These are phyloP conservation scores for Erodium moschatum DNA, from an alignment of 441 rosid species.

Conservation along the genomic window DNA sequence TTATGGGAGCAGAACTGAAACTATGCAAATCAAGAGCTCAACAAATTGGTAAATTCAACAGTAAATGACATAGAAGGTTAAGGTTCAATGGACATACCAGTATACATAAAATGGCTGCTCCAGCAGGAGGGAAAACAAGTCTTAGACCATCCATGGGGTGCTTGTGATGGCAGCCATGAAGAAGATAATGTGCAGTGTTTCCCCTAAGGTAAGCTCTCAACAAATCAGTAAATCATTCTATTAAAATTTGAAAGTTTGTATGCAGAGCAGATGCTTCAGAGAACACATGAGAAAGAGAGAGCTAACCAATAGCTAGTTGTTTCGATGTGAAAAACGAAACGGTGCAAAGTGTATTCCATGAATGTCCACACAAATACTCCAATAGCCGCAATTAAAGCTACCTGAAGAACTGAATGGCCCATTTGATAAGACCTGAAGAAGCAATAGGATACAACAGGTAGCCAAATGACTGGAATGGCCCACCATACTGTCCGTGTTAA, in stretches of 20 bases:
- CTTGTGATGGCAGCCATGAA: slow-evolving; percentile 44
- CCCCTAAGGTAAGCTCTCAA: slow-evolving; percentile 24
- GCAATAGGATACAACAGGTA: slow-evolving; percentile 33
- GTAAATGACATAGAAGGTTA: not conserved
- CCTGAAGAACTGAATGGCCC: slow-evolving; percentile 28
- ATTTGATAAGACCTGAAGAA: slow-evolving; percentile 23
- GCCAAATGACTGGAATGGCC: slow-evolving; percentile 38
- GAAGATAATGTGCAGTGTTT: slow-evolving; percentile 39
- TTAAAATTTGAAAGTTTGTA: not conserved
- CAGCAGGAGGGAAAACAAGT: slow-evolving; percentile 46
- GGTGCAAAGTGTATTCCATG: slow-evolving; percentile 31
- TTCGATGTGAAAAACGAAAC: slow-evolving; percentile 30
- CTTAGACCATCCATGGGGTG: slow-evolving; percentile 17
- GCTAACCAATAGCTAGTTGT: slow-evolving; percentile 31
- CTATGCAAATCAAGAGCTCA: not conserved
- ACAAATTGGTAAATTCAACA: not conserved
- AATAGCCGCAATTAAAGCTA: slow-evolving; percentile 19
- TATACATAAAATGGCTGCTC: slow-evolving; percentile 30
- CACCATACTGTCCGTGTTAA: slow-evolving; percentile 42
- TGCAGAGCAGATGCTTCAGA: not conserved
- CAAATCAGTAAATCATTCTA: not conserved
- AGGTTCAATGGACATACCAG: slow-evolving; percentile 25
- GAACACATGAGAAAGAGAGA: slow-evolving; percentile 10
- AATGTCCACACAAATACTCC: slow-evolving; percentile 39
- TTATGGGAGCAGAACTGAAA: not conserved